Evolutionary conservation across 2,329 filamentous ascomycete species (phyloP).

Genomic region (Sporothrix inflata): DNA sequence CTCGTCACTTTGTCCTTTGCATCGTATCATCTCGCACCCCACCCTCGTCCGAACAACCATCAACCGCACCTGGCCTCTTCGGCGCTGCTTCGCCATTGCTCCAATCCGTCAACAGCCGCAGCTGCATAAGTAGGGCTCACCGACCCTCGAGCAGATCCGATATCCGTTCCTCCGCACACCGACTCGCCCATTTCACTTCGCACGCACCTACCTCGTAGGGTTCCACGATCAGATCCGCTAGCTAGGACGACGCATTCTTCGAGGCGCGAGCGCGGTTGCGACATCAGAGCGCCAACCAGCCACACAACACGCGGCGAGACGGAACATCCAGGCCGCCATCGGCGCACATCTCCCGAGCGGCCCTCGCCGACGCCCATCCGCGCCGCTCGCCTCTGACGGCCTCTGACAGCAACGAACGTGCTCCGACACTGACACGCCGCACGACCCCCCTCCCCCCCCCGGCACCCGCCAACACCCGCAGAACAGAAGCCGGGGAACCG

Average conservation of each 20-base stretch:
- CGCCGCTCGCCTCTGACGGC: not conserved
- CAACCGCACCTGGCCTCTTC: not conserved
- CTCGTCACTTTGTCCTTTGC: not conserved
- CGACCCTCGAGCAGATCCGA: conserved; percentile 20
- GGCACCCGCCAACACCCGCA: not conserved
- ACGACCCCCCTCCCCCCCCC: not conserved
- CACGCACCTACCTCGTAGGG: not conserved
- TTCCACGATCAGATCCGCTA: not conserved
- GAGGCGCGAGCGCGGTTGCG: not conserved
- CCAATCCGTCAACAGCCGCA: not conserved
- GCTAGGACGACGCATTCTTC: not conserved
- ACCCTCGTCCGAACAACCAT: not conserved
- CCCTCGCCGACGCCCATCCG: not conserved
- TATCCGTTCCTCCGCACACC: conserved; percentile 17
- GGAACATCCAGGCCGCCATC: not conserved
- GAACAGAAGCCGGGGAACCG: not conserved
- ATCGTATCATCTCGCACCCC: not conserved
- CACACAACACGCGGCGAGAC: not conserved
- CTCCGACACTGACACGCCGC: not conserved
- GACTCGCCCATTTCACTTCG: not conserved
- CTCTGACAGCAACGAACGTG: not conserved
- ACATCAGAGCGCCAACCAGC: not conserved
- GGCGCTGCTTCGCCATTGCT: not conserved
- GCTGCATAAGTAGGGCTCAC: conserved; percentile 17
- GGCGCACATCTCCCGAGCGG: not conserved